Base-by-base conservation (phyloP, 345 rosid genomes). In the Trapa bicornis region DNA sequence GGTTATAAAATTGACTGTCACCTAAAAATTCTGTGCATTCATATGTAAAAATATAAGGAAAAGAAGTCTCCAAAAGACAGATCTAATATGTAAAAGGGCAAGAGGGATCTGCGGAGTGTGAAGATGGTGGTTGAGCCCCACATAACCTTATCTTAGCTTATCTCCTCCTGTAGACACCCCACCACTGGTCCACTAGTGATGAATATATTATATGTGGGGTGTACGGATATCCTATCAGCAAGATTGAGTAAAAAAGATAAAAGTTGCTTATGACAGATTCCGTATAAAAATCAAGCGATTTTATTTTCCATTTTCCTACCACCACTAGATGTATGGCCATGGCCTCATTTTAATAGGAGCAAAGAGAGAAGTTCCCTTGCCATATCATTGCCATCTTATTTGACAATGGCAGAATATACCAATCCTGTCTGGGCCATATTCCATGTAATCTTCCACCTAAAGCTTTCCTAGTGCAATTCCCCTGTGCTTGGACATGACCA, bases 81-180 rank as follows among this genome's bases (percentile, higher is more conserved):
- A 16, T 54, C 33, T 54, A 6, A 50, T 50, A 15, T 50, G 22
- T 50, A 54, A n/a, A 22, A 22, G 10, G 10, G 8, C 33, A 54
- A 54, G 33, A 54, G 35, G 60, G 60, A 16, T 50, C 60, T n/a
- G 37, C 35, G 13, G 8, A 69, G 65, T 60, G 54, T 8, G 47
- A 63, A 16, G 37, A 1, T 33, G 37, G 17, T 56, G 67, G 79
- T 76, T 77, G 80, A 69, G 58, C 71, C 75, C 83, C 83, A 75
- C 76, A 72, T 32, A 72, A 65, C 79, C 79, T 84, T 79, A 79
- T 81, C 85, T 60, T 76, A 61, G 74, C 73, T 77, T 72, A 77
- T 79, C 84, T 75, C 50, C 54, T 65, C 52, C 37, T 13, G 16
- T 60, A 67, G 53, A 54, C 75, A 71, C 72, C 60, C 75, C 80